Conservation (phyloP, 2,329 filamentous ascomycete genomes). For the Dactylellina parvicollis region DNA sequence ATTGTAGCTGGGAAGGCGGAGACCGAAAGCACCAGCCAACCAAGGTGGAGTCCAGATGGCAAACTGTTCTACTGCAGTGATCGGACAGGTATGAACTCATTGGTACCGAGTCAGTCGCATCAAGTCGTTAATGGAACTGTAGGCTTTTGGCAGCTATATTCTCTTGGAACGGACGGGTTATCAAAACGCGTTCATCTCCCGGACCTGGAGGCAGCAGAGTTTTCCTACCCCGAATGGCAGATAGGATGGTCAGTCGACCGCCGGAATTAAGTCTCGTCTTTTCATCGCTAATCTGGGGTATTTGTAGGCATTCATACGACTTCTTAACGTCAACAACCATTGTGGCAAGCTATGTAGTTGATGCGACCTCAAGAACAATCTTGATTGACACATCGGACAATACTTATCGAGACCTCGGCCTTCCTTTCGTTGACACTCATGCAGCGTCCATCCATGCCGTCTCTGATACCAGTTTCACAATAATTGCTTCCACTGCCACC, state of each 20-base stretch:
- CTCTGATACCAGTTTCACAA: slow-evolving; percentile 36
- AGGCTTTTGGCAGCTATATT: slow-evolving; percentile 65
- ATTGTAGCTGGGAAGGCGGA: slow-evolving; percentile 63
- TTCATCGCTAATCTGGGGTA: neutral
- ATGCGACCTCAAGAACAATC: slow-evolving; percentile 37
- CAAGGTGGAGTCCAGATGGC: slow-evolving; percentile 66
- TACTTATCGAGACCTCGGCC: slow-evolving; percentile 27
- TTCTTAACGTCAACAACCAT: slow-evolving; percentile 20
- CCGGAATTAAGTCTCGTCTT: neutral
- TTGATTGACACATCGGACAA: slow-evolving; percentile 18
- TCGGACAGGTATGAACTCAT: slow-evolving; percentile 57
- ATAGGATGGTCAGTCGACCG: slow-evolving; percentile 57
- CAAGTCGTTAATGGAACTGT: neutral
- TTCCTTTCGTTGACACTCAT: slow-evolving; percentile 39
- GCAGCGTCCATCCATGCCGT: slow-evolving; percentile 21
- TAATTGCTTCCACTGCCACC: slow-evolving; percentile 36
- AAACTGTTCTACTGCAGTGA: slow-evolving; percentile 66
- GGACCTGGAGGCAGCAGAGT: slow-evolving; percentile 62
- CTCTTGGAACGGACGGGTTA: slow-evolving; percentile 58
- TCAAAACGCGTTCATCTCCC: slow-evolving; percentile 60
- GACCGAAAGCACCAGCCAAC: slow-evolving; percentile 65
- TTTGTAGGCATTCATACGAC: slow-evolving; percentile 40
- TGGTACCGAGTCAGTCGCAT: too few relatives aligned
- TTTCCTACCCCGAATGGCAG: slow-evolving; percentile 59
- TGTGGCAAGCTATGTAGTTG: slow-evolving; percentile 17